phyloP scores from a whole-genome alignment of 352 stramenopile genomes.

The Phytophthora megakarya region DNA sequence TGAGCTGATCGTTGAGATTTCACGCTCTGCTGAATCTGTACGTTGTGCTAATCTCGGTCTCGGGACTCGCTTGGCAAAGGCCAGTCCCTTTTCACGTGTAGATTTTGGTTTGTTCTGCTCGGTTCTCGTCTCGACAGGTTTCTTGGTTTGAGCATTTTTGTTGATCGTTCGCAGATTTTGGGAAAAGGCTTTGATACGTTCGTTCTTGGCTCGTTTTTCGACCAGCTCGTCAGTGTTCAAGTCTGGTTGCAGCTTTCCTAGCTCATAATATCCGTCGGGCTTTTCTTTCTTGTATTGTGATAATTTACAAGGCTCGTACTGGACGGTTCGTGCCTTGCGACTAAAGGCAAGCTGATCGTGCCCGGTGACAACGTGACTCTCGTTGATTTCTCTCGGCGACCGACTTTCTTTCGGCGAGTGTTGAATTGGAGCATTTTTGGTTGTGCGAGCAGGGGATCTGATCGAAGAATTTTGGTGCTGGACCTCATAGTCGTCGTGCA shows the following conservation, averaged over 20 bases:
- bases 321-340: conserved; percentile 66
- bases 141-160: conserved; percentile 52
- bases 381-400: conserved; percentile 63
- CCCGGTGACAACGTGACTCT: conserved; percentile 57
- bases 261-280: conserved; percentile 80
- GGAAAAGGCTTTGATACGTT: conserved; percentile 86
- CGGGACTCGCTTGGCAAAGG: conserved; percentile 81
- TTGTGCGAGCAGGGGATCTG: conserved; percentile 11
- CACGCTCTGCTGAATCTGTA: conserved; percentile 30
- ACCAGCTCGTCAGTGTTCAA: conserved; percentile 82
- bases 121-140: conserved; percentile 27
- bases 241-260: conserved; percentile 89
- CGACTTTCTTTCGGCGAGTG: conserved; percentile 36
- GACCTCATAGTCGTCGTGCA: conserved; percentile 40
- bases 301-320: conserved; percentile 86
- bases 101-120: conserved; percentile 59
- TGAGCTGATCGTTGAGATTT: not conserved
- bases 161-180: conserved; percentile 82
- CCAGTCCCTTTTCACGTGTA: conserved; percentile 70
- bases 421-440: conserved; percentile 3
- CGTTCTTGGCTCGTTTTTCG: conserved; percentile 76
- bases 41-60: conserved; percentile 56
- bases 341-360: conserved; percentile 82
- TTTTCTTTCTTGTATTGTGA: conserved; percentile 90
- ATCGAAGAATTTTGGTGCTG: conserved; percentile 8